These are phyloP conservation scores for Eucalyptus marginata DNA, from an alignment of 345 rosid genomes.

Conservation along the genomic window DNA sequence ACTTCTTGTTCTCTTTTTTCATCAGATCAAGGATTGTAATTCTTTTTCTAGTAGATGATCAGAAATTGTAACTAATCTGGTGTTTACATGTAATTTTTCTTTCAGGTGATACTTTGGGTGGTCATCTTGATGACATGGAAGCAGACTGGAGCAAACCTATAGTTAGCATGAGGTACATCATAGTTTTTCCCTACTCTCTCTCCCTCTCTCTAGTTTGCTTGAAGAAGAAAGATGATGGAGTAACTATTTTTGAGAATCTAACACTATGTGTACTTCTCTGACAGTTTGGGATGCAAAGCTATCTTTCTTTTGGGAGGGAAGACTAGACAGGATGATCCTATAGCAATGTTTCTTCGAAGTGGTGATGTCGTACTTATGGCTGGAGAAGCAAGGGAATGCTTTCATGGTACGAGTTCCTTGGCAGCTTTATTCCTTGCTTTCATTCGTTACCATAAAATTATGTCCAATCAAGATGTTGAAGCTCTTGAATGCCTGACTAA, in stretches of 20 bases:
- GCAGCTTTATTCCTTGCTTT: not conserved
- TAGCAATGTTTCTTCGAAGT: slow-evolving; percentile 88
- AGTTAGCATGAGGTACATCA: slow-evolving; percentile 79
- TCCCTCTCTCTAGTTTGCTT: not conserved
- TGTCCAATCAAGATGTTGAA: not conserved
- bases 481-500: not conserved
- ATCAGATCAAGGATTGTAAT: not conserved
- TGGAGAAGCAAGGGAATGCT: slow-evolving; percentile 92
- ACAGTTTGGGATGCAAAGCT: slow-evolving; percentile 92
- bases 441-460: not conserved
- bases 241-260: not conserved
- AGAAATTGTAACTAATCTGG: not conserved
- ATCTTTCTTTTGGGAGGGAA: slow-evolving; percentile 92
- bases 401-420: slow-evolving; percentile 45
- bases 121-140: slow-evolving; percentile 98
- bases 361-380: slow-evolving; percentile 95
- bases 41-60: not conserved
- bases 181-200: not conserved
- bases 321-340: slow-evolving; percentile 60
- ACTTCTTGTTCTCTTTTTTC: not conserved
- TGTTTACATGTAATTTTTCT: not conserved
- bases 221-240: not conserved
- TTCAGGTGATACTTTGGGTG: slow-evolving; percentile 90
- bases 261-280: not conserved
- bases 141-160: slow-evolving; percentile 93